A percentile compares a stretch with the other conserved stretches of the same genome.
These are phyloP conservation scores for Megacollybia marginata DNA, from an alignment of 768 basidiomycete species.

Conservation along the genomic window DNA sequence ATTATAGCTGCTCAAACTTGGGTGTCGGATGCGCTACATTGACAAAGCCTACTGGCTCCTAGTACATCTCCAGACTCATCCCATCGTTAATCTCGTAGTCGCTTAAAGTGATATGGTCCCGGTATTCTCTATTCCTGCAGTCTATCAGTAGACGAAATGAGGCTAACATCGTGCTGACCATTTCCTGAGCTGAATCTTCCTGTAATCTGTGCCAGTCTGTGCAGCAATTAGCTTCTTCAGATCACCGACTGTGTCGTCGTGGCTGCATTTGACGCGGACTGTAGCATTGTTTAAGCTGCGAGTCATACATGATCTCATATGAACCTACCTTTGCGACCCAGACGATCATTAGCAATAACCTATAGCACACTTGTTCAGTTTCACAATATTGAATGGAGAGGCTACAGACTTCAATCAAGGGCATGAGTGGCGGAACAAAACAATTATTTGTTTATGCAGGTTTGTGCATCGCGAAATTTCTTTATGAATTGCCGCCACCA, in stretches of 20 bases:
- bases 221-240: slow-evolving; percentile 96
- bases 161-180: slow-evolving; percentile 48
- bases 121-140: slow-evolving; percentile 86
- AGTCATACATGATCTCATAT: slow-evolving; percentile 1
- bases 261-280: slow-evolving; percentile 95
- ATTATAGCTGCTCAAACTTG: too few species aligned
- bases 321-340: slow-evolving; percentile 81
- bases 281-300: neutral
- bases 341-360: slow-evolving; percentile 94
- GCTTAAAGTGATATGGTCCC: slow-evolving; percentile 89
- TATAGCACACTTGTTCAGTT: slow-evolving; percentile 18
- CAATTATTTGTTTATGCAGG: too few species aligned
- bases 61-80: slow-evolving; percentile 93
- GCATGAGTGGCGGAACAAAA: too few species aligned
- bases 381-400: too few species aligned
- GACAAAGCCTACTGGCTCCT: slow-evolving; percentile 9
- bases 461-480: too few species aligned
- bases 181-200: slow-evolving; percentile 94
- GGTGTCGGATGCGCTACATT: too few species aligned
- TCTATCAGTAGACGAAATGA: neutral
- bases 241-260: slow-evolving; percentile 95
- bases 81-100: slow-evolving; percentile 94
- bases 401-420: too few species aligned
- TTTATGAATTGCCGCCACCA: slow-evolving; percentile 16
- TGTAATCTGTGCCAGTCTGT: slow-evolving; percentile 81